These are phyloP conservation scores for Aschersonia sp. DNA, from an alignment of 2,329 filamentous ascomycete species.

Conservation along the genomic window DNA sequence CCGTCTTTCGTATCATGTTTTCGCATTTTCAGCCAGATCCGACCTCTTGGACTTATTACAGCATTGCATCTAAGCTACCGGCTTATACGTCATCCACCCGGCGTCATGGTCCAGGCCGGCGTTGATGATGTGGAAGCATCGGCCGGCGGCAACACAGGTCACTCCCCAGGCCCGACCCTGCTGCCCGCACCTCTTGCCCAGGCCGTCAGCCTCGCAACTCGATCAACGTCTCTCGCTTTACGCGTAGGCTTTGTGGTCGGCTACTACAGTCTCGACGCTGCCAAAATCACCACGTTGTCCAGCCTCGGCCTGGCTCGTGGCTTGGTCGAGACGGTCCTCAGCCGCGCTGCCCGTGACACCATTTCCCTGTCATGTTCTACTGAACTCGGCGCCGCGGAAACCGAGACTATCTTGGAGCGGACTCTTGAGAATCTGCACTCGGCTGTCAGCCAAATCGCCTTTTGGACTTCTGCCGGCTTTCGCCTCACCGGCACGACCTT, in stretches of 20 bases:
- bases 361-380: slow-evolving; percentile 24
- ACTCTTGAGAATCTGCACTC: slow-evolving; percentile 41
- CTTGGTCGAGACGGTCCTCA: slow-evolving; percentile 38
- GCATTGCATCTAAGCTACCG: no score
- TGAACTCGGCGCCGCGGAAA: slow-evolving; percentile 32
- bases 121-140: slow-evolving; percentile 3
- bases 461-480: slow-evolving; percentile 47
- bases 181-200: slow-evolving; percentile 43
- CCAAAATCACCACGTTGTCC: slow-evolving; percentile 40
- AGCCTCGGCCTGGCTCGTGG: slow-evolving; percentile 41
- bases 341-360: slow-evolving; percentile 35
- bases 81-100: neutral
- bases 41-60: no score
- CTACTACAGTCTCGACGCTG: slow-evolving; percentile 35
- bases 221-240: slow-evolving; percentile 42
- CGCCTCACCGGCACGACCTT: slow-evolving; percentile 40
- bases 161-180: slow-evolving; percentile 27
- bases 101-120: slow-evolving; percentile 1
- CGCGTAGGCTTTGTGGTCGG: slow-evolving; percentile 37
- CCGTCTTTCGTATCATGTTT: no score
- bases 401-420: slow-evolving; percentile 40
- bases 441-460: slow-evolving; percentile 42
- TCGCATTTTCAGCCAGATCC: no score
- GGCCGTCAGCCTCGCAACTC: slow-evolving; percentile 43
- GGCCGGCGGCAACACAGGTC: slow-evolving; percentile 6